Percentiles rank a stretch among this genome's conserved stretches.
These are phyloP conservation scores for Leucoagaricus sp. DNA, from an alignment of 1,284 basidiomycete species.

Conservation along the genomic window DNA sequence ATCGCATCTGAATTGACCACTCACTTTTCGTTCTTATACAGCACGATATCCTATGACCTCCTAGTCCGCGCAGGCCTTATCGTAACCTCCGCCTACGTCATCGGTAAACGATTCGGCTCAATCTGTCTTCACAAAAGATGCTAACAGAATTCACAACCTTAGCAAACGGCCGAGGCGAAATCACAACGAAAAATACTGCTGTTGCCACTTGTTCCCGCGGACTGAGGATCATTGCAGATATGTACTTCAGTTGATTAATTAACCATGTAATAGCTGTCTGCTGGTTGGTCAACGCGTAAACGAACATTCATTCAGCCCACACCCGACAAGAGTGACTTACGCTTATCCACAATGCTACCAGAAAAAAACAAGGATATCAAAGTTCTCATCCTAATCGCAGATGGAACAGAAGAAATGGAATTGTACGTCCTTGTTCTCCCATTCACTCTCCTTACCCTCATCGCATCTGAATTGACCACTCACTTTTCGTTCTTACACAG, in stretches of 20 bases:
- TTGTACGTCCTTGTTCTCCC: constrained; percentile 59
- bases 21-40: constrained; percentile 25
- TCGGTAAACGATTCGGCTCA: too few relatives aligned
- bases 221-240: constrained; percentile 73
- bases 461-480: not conserved
- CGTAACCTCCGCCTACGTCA: constrained; percentile 62
- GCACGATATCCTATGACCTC: constrained; percentile 79
- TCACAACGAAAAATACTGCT: constrained; percentile 34
- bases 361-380: too few relatives aligned
- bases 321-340: too few relatives aligned
- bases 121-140: not conserved
- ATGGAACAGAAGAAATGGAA: constrained; percentile 91
- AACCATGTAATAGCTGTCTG: too few relatives aligned
- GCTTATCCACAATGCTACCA: too few relatives aligned
- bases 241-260: constrained; percentile 41
- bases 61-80: constrained; percentile 73
- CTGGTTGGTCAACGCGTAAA: too few relatives aligned
- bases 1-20: not conserved
- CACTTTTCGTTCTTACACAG: constrained; percentile 33
- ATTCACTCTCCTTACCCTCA: too few relatives aligned
- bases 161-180: constrained; percentile 19
- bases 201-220: constrained; percentile 72
- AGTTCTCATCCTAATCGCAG: constrained; percentile 79
- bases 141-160: constrained; percentile 6
- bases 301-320: too few relatives aligned